Percentiles rank a stretch among this genome's conserved stretches.
These are phyloP conservation scores for Fusarium annulatum DNA, from an alignment of 2,329 filamentous ascomycete genomes.

Conservation along the genomic window DNA sequence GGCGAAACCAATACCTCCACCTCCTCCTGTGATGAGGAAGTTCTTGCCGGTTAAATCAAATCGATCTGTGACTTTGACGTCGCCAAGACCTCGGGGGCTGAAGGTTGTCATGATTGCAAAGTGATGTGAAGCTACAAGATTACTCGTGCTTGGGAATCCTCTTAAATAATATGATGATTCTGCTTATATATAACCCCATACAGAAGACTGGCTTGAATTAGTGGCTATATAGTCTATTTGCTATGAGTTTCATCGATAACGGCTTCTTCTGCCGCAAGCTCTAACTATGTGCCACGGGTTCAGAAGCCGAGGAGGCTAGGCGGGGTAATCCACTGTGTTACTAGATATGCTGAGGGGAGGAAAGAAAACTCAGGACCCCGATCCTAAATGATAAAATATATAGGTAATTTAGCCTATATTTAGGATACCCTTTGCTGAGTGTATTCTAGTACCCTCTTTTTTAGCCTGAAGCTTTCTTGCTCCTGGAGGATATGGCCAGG, in stretches of 20 bases:
- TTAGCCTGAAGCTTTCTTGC: too few relatives aligned
- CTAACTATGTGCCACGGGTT: background rate
- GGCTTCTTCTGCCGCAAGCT: background rate
- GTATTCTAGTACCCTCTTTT: too few relatives aligned
- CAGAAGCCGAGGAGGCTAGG: background rate
- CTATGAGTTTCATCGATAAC: background rate
- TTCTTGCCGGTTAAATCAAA: background rate
- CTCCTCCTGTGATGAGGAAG: background rate
- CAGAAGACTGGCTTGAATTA: background rate
- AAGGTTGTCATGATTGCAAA: background rate
- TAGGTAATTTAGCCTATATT: too few relatives aligned
- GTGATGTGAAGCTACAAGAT: background rate
- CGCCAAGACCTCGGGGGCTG: background rate
- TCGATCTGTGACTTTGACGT: background rate
- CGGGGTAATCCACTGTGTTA: too few relatives aligned
- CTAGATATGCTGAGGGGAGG: too few relatives aligned
- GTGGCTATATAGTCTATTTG: background rate
- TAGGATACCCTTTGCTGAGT: too few relatives aligned
- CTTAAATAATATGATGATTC: background rate
- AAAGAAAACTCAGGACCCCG: too few relatives aligned
- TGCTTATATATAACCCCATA: rapidly evolving
- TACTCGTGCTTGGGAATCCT: too few relatives aligned
- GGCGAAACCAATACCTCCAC: background rate
- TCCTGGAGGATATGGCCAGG: too few relatives aligned
- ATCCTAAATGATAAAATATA: too few relatives aligned